A percentile compares a stretch with the other conserved stretches of the same genome.
phyloP scores from a whole-genome alignment of 805 yeast genomes.

The Candida michaelii region DNA sequence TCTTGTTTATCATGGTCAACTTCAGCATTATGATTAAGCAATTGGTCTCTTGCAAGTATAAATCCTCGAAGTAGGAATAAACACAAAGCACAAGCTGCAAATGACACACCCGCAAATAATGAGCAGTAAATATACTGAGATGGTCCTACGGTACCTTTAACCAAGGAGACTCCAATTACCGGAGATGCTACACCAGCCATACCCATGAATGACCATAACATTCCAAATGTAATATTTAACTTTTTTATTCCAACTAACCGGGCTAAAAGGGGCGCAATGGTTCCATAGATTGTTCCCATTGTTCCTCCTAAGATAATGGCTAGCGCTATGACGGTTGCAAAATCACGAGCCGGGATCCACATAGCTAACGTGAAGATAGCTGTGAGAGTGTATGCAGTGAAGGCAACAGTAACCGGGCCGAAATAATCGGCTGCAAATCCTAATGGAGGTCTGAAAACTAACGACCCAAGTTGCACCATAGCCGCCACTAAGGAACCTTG shows the following conservation, averaged over 20 bases:
- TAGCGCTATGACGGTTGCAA: slow-evolving; percentile 53
- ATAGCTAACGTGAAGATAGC: slow-evolving; percentile 34
- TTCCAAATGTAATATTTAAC: slow-evolving; percentile 48
- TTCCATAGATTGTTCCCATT: slow-evolving; percentile 64
- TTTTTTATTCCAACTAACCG: slow-evolving; percentile 55
- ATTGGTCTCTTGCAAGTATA: slow-evolving; percentile 51
- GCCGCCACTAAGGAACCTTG: slow-evolving; percentile 61
- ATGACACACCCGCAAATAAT: slow-evolving; percentile 59
- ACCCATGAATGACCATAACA: slow-evolving; percentile 56
- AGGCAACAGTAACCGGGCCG: slow-evolving; percentile 50
- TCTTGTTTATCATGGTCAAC: slow-evolving; percentile 7
- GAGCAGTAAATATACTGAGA: slow-evolving; percentile 53
- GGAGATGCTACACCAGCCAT: slow-evolving; percentile 56
- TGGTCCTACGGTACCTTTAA: slow-evolving; percentile 37
- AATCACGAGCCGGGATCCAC: slow-evolving; percentile 54
- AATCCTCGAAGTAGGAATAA: slow-evolving; percentile 54
- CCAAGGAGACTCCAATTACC: slow-evolving; percentile 56
- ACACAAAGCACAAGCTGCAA: slow-evolving; percentile 43
- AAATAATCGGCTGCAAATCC: slow-evolving; percentile 50
- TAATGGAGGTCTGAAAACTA: slow-evolving; percentile 52
- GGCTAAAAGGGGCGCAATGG: slow-evolving; percentile 51
- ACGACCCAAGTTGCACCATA: slow-evolving; percentile 57
- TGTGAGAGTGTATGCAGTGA: slow-evolving; percentile 20
- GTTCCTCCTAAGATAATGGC: slow-evolving; percentile 52
- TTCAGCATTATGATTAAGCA: background rate